phyloP scores from a whole-genome alignment of 352 stramenopile genomes.

The Saprolegnia parasitica region DNA sequence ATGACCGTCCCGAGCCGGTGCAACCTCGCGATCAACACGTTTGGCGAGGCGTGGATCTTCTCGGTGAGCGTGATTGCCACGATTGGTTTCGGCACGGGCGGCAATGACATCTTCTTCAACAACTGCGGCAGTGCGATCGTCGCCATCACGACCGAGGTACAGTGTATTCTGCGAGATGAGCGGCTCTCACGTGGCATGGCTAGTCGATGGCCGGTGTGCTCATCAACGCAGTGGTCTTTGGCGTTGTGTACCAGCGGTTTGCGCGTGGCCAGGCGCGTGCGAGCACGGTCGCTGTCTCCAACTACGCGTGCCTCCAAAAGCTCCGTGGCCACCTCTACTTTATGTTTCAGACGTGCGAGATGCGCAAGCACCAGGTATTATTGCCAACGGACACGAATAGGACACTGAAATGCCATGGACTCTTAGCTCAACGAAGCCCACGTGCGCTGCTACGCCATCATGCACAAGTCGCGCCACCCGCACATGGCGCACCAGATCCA shows the following conservation, averaged over 20 bases:
- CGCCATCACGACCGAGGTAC: constrained; percentile 74
- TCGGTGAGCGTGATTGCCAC: constrained; percentile 76
- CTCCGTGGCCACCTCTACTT: constrained; percentile 90
- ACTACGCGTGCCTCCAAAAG: constrained; percentile 85
- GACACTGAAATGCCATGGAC: background rate
- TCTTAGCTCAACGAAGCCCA: constrained; percentile 87
- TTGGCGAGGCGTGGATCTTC: constrained; percentile 77
- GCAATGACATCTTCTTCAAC: constrained; percentile 85
- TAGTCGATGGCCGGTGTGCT: constrained; percentile 89
- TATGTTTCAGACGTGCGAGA: constrained; percentile 88
- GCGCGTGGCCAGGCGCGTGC: constrained; percentile 71
- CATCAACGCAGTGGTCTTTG: constrained; percentile 91
- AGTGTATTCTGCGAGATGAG: background rate
- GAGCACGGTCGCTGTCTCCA: constrained; percentile 93
- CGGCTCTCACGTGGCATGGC: background rate
- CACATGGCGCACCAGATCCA: constrained; percentile 60
- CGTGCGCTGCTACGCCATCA: constrained; percentile 92
- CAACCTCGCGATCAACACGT: constrained; percentile 58
- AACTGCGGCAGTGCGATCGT: constrained; percentile 90
- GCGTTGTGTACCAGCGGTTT: constrained; percentile 93
- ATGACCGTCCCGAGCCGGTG: constrained; percentile 54
- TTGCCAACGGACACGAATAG: background rate
- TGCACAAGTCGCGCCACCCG: constrained; percentile 63
- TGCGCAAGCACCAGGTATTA: constrained; percentile 86
- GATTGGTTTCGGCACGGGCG: constrained; percentile 75